Base-by-base conservation (phyloP, 2,329 filamentous ascomycete genomes). In the Microsporum ferrugineum region DNA sequence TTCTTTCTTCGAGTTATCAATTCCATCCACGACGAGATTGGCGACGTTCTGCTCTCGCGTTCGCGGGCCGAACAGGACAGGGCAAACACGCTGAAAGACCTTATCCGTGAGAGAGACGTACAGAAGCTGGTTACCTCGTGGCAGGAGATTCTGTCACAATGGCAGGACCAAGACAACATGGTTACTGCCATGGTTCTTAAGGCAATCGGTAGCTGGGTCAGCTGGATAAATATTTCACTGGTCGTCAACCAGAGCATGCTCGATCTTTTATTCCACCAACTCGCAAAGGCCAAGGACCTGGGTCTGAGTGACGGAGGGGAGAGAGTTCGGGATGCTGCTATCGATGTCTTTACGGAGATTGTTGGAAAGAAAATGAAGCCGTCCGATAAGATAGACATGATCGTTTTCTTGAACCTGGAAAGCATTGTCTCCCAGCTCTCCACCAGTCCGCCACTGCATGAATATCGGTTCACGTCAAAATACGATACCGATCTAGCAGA, bases 351-450 rank as follows among this genome's bases (percentile, higher is more conserved):
- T 71, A 96, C 90, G 3, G 92, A 99, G 76, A 95, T 96, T 67
- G 89, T 95, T 62, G 88, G 87, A 73, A 99, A 99, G 81, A 97
- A 97, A 80, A 99, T 99, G 94, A 90, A 89, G 69, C 82, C 91
- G 1, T 80, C 84, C 41, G 92, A 97, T 77, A 99, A 99, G 81
- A 87, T 95, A 68, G 88, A 95, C 69, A 86, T 99, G 80, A 95
- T 99, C 67, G 79, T 85, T 29, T 96, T 96, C 73, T 82, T 99
- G 65, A 95, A 94, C 72, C 81, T 99, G 43, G 84, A 86, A 64
- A 85, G 88, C 58, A 90, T 99, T 67, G 86, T 97, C 59, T 83
- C 86, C 39, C 89, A 95, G 75, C 85, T 99, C 60, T 85, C 96
- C 65, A 83, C 84, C 65, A 96, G 89, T 71, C 88, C 91, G 33